Conservation (phyloP, 169 alveolate genomes). For the Eimeria mitis region DNA sequence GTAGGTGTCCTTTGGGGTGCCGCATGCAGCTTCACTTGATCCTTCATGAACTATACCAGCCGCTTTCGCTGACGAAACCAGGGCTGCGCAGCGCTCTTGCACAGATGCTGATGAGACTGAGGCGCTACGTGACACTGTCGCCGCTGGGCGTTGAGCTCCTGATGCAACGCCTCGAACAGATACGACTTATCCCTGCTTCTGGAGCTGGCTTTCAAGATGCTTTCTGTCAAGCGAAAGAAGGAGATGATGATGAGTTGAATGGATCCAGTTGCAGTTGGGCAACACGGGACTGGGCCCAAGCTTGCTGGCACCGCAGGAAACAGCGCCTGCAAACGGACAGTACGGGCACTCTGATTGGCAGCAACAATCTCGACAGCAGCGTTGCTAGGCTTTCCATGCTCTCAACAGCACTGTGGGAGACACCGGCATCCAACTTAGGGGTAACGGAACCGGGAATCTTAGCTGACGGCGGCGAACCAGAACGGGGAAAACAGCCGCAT, state of each 20-base stretch:
- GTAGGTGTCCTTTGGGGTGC: conserved; percentile 56
- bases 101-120: conserved; percentile 43
- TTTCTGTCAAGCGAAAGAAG: not conserved
- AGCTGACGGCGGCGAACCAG: conserved; percentile 33
- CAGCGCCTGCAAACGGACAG: not conserved
- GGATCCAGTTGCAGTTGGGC: conserved; percentile 34
- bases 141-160: conserved; percentile 48
- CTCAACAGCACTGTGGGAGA: conserved; percentile 17
- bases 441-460: not conserved
- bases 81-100: conserved; percentile 62
- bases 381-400: conserved; percentile 47
- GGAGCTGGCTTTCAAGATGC: not conserved
- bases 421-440: not conserved
- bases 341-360: not conserved
- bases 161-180: conserved; percentile 26
- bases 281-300: conserved; percentile 70
- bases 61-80: conserved; percentile 20
- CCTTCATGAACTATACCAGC: conserved; percentile 67
- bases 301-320: conserved; percentile 61
- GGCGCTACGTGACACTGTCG: conserved; percentile 49
- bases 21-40: conserved; percentile 71
- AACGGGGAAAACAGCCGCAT: not conserved
- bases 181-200: not conserved
- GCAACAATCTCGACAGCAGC: conserved; percentile 60
- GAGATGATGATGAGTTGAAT: not conserved